Conservation (phyloP, 352 stramenopile genomes). For the Globisporangium heterothallicum region DNA sequence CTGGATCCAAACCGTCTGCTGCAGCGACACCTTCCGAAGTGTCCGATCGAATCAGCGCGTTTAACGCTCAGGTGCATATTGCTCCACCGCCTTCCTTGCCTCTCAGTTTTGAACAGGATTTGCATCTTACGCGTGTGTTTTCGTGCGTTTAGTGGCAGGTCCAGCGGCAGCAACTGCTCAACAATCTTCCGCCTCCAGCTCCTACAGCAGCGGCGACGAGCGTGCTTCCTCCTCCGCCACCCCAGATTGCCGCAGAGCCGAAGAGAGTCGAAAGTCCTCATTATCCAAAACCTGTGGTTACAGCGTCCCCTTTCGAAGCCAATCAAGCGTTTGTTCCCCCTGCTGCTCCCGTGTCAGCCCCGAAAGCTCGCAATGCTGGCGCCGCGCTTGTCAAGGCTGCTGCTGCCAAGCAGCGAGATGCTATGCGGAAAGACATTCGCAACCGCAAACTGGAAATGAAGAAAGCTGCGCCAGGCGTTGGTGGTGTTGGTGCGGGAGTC, state of each 20-base stretch:
- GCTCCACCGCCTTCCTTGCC: background rate
- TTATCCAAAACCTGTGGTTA: constrained; percentile 14
- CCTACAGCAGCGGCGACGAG: constrained; percentile 5
- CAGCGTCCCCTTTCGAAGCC: background rate
- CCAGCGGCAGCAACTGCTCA: constrained; percentile 33
- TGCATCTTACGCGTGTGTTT: background rate
- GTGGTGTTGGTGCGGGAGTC: background rate
- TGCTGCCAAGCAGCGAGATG: constrained; percentile 11
- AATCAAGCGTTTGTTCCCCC: constrained; percentile 6
- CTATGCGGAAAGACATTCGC: constrained; percentile 30
- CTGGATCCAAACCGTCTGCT: background rate
- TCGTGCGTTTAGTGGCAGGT: constrained; percentile 30
- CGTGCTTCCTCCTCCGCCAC: constrained; percentile 8
- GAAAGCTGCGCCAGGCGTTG: constrained; percentile 2
- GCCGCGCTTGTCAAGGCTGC: constrained; percentile 9
- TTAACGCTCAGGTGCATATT: constrained; percentile 36
- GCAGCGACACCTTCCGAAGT: constrained; percentile 3
- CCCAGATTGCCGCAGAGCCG: constrained; percentile 7
- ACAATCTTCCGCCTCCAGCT: constrained; percentile 16
- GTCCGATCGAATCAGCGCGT: constrained; percentile 39
- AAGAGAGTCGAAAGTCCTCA: constrained; percentile 3
- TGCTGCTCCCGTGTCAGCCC: background rate
- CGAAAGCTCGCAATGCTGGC: constrained; percentile 3
- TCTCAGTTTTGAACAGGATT: background rate
- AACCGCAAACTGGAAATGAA: constrained; percentile 35